phyloP scores from a whole-genome alignment of 345 rosid species.

The Camelina hispida region DNA sequence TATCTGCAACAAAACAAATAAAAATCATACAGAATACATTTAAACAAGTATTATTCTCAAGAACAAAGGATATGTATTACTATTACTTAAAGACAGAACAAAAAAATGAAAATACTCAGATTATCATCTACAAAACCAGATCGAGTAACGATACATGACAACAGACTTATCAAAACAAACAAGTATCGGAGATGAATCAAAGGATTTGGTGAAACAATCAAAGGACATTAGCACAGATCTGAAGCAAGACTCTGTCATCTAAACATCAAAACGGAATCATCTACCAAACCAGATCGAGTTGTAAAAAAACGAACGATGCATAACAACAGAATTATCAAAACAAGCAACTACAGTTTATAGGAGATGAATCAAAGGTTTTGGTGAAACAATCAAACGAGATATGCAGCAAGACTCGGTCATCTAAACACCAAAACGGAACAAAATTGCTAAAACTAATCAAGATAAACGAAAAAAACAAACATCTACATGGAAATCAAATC shows the following conservation, averaged over 20 bases:
- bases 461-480: neutral
- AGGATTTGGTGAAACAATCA: neutral
- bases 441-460: neutral
- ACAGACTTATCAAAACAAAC: neutral
- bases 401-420: neutral
- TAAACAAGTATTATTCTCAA: neutral
- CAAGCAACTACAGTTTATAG: neutral
- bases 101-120: neutral
- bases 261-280: neutral
- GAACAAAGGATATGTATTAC: neutral
- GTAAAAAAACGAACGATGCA: too few relatives aligned
- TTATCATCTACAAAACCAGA: neutral
- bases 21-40: too few relatives aligned
- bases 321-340: neutral
- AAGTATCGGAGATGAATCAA: neutral
- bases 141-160: neutral
- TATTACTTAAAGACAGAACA: too few relatives aligned
- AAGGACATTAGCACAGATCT: neutral
- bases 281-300: neutral
- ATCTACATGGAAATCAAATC: neutral
- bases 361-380: neutral
- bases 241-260: neutral
- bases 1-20: neutral
- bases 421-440: neutral
- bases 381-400: neutral